phyloP scores from a whole-genome alignment of 768 basidiomycete genomes.

The Pisolithus marmoratus region DNA sequence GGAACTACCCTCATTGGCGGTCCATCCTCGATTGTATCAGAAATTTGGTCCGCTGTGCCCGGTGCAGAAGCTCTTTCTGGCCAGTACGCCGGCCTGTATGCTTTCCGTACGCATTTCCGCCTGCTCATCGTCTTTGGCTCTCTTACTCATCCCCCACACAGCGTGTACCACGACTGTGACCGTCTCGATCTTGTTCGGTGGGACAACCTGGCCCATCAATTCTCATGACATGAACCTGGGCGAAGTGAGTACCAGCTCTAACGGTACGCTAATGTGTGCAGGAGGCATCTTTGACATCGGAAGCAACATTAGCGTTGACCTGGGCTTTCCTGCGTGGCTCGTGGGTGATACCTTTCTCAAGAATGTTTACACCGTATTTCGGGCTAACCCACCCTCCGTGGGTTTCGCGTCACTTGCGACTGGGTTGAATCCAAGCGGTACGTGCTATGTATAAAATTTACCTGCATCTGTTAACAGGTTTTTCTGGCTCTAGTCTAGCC shows the following conservation, averaged over 20 bases:
- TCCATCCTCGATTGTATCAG: conserved; percentile 52
- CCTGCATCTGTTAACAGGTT: neutral
- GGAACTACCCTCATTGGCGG: conserved; percentile 93
- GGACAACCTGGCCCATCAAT: conserved; percentile 71
- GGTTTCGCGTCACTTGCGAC: conserved; percentile 26
- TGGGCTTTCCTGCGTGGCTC: conserved; percentile 50
- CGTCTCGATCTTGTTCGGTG: conserved; percentile 71
- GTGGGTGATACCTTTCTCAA: conserved; percentile 69
- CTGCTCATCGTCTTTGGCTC: neutral
- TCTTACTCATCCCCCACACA: conserved; percentile 19
- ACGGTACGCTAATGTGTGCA: conserved; percentile 35
- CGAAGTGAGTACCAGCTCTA: conserved; percentile 19
- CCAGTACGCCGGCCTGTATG: conserved; percentile 63
- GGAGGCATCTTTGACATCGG: conserved; percentile 78
- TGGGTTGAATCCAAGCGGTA: conserved; percentile 2
- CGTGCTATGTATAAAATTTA: neutral
- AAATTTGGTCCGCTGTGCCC: conserved; percentile 63
- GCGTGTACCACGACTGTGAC: conserved; percentile 61
- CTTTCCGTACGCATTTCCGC: conserved; percentile 56
- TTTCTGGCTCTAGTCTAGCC: neutral
- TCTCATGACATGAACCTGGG: conserved; percentile 79
- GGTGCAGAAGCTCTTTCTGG: conserved; percentile 43
- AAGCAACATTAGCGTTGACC: conserved; percentile 34
- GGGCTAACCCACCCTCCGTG: conserved; percentile 21
- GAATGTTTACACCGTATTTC: conserved; percentile 29